Base-by-base conservation (phyloP, 2,329 filamentous ascomycete species). In the Nakataea oryzae region DNA sequence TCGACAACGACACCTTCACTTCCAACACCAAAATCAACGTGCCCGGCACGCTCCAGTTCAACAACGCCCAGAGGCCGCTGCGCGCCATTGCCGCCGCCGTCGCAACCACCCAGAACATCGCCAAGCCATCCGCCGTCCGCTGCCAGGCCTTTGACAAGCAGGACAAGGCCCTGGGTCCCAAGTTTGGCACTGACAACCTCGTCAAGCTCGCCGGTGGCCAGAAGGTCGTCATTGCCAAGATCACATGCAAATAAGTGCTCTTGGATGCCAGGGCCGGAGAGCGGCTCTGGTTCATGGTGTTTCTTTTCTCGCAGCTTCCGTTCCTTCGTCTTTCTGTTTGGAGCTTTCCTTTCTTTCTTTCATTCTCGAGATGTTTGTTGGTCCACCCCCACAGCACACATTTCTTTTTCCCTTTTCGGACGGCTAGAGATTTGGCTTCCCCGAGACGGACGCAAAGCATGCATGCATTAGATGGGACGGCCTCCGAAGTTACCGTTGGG, bases 1-100 rank as follows among this genome's bases (percentile, higher is more conserved):
- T 59, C 47, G 61, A 59, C 57, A 26, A 55, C 17, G 57, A 62
- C 61, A 56, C 57, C 8, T 59, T 58, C 30, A 62, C 61, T 0
- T 62, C 61, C n/a, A 41, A 59, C 57, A 62, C 61, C 14, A 3
- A 27, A 13, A 59, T 59, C 28, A 28, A 55, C n/a, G 32, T 62
- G 11, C 61, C 61, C 13, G 61, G 61, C 61, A 56, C 11, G 14
- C n/a, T 55, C 8, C 12, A 26, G 3, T 61, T 61, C 54, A 26
- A 21, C 27, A 24, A 30, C 29, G 6, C 1, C 57, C 17, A 34
- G n/a, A 34, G 54, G 27, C 59, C 50, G 28, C 24, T 56, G n/a
- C 56, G 3, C 30, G 29, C 59, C 47, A 55, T 62, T n/a, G 61
- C 55, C 30, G 60, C 60, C 14, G 29, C 41, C 47, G n/a, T 59